Evolutionary conservation across 768 basidiomycete species (phyloP).

Genomic region (Termitomyces sp.): DNA sequence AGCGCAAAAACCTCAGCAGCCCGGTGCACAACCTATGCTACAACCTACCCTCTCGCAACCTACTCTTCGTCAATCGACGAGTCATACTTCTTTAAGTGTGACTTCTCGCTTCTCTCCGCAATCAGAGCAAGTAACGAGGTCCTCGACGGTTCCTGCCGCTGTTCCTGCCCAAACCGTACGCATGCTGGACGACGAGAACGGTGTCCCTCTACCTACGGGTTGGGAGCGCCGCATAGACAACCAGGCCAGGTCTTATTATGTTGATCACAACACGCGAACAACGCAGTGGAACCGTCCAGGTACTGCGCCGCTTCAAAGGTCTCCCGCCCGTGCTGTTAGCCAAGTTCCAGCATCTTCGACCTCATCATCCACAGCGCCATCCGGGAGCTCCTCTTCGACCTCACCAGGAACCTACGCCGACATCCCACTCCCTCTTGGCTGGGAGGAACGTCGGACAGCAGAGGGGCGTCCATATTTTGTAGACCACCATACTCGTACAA

Average conservation of each 20-base stretch:
- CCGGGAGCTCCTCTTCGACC: conserved; percentile 16
- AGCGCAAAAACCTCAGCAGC: conserved; percentile 9
- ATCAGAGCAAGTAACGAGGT: conserved; percentile 8
- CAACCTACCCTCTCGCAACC: conserved; percentile 11
- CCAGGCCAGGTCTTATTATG: conserved; percentile 75
- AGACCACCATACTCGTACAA: conserved; percentile 79
- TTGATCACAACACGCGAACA: conserved; percentile 78
- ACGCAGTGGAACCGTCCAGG: conserved; percentile 75
- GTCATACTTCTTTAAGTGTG: conserved; percentile 20
- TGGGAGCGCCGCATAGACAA: conserved; percentile 83
- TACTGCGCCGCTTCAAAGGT: conserved; percentile 21
- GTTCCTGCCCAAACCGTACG: conserved; percentile 19
- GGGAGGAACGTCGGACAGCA: conserved; percentile 90
- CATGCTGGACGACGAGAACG: conserved; percentile 51
- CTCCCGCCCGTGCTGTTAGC: conserved; percentile 19
- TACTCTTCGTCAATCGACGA: conserved; percentile 22
- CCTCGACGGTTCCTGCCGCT: conserved; percentile 12
- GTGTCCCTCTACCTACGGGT: conserved; percentile 64
- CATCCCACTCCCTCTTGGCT: conserved; percentile 79
- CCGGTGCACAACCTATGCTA: not conserved
- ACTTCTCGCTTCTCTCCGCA: conserved; percentile 20
- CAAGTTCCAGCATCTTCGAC: conserved; percentile 14
- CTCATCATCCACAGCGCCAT: conserved; percentile 4
- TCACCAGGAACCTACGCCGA: conserved; percentile 45
- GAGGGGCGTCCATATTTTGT: conserved; percentile 73